A percentile compares a stretch with the other conserved stretches of the same genome.
Evolutionary conservation across 2,329 filamentous ascomycete species (phyloP).

Genomic region (Fragosphaeria purpurea): DNA sequence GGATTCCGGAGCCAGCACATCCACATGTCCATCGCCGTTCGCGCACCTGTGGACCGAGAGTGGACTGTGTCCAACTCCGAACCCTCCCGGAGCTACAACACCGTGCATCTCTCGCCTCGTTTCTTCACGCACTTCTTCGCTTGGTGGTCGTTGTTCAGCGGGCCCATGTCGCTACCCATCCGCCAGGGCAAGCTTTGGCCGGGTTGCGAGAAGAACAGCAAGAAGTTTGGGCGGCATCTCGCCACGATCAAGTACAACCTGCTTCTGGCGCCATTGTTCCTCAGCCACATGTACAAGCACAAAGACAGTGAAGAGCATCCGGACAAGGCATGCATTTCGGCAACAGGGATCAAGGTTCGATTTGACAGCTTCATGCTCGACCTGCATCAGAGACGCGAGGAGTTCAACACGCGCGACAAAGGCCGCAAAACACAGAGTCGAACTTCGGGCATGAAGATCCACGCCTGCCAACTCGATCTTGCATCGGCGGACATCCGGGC

Average conservation of each 20-base stretch:
- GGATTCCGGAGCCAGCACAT: constrained; percentile 97
- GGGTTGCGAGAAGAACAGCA: constrained; percentile 88
- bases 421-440: constrained; percentile 66
- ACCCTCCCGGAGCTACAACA: constrained; percentile 86
- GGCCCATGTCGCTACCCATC: constrained; percentile 87
- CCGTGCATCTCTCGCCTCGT: constrained; percentile 83
- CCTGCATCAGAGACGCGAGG: constrained; percentile 84
- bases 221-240: constrained; percentile 93
- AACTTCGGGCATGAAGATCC: constrained; percentile 90
- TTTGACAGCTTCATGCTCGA: constrained; percentile 97
- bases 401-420: constrained; percentile 74
- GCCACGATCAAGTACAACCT: constrained; percentile 99
- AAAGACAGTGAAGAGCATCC: constrained; percentile 80
- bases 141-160: constrained; percentile 96
- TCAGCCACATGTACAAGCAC: constrained; percentile 97
- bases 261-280: constrained; percentile 80
- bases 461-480: constrained; percentile 86
- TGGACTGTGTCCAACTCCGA: constrained; percentile 70
- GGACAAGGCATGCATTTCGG: constrained; percentile 64
- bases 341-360: constrained; percentile 91
- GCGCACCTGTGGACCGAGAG: constrained; percentile 76
- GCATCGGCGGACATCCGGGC: constrained; percentile 86
- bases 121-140: constrained; percentile 98
- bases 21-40: constrained; percentile 84
- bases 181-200: constrained; percentile 89